Percentiles rank a stretch among this genome's conserved stretches.
Evolutionary conservation across 192 early-diverging fungal genomes (phyloP).

Genomic region (Mycoemilia scoparia): DNA sequence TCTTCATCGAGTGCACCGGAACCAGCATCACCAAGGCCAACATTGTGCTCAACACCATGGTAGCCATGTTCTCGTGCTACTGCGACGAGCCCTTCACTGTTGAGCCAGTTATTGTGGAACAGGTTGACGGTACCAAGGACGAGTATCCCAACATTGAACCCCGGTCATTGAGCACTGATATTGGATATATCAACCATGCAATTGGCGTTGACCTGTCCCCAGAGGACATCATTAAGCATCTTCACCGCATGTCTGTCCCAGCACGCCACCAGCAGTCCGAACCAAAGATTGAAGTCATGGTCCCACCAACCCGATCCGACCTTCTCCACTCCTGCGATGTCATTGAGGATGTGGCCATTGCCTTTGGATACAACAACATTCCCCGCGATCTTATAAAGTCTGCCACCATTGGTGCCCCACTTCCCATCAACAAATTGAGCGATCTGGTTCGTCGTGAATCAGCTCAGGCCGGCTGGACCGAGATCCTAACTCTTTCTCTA

Average conservation of each 20-base stretch:
- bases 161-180: constrained; percentile 48
- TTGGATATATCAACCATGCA: constrained; percentile 77
- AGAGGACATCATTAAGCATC: constrained; percentile 50
- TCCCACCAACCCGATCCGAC: constrained; percentile 84
- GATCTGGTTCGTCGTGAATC: constrained; percentile 71
- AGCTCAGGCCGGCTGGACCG: constrained; percentile 82
- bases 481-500: constrained; percentile 83
- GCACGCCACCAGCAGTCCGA: constrained; percentile 24
- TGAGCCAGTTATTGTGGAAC: constrained; percentile 78
- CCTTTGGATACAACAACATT: constrained; percentile 92
- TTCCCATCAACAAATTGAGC: constrained; percentile 83
- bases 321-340: constrained; percentile 94
- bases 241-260: constrained; percentile 76
- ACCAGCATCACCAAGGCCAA: constrained; percentile 91
- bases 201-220: constrained; percentile 52
- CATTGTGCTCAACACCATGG: constrained; percentile 81
- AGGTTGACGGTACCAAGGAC: constrained; percentile 52
- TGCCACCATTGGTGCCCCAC: constrained; percentile 68
- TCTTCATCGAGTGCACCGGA: constrained; percentile 96
- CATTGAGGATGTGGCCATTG: constrained; percentile 94
- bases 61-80: constrained; percentile 93
- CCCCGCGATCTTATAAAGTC: constrained; percentile 56
- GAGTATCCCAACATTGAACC: constrained; percentile 56
- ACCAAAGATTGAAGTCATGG: constrained; percentile 41
- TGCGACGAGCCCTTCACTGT: constrained; percentile 81